phyloP scores from a whole-genome alignment of 441 rosid genomes.

The Euphorbia schlechtendalii region DNA sequence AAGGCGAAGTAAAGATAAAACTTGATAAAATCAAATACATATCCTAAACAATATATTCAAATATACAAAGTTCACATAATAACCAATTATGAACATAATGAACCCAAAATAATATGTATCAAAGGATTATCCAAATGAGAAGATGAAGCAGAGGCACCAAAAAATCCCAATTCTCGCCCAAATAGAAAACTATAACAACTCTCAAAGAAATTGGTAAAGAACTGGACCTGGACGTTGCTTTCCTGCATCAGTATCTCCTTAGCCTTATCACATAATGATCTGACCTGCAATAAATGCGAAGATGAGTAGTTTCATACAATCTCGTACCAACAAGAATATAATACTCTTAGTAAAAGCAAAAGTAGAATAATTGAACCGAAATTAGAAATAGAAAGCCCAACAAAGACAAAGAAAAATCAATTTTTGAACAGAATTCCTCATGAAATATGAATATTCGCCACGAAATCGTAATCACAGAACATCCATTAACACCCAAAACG shows the following conservation, averaged over 20 bases:
- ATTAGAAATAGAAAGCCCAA: background rate
- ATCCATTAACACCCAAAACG: background rate
- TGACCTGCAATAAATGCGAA: slow-evolving; percentile 36
- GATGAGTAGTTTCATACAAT: background rate
- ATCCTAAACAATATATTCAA: background rate
- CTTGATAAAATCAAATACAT: background rate
- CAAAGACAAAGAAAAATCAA: background rate
- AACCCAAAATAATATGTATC: background rate
- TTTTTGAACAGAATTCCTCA: background rate
- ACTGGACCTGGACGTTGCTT: slow-evolving; percentile 63
- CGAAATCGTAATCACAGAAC: background rate
- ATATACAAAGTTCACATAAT: background rate
- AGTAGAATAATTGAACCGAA: background rate
- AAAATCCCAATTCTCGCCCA: background rate
- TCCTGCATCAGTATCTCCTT: slow-evolving; percentile 70
- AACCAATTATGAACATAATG: background rate
- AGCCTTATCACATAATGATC: slow-evolving; percentile 59
- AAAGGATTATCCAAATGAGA: background rate
- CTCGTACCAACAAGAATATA: background rate
- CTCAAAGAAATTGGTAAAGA: background rate
- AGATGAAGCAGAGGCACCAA: background rate
- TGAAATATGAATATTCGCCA: background rate
- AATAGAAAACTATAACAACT: background rate
- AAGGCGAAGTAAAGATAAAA: background rate
- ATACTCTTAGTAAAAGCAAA: background rate